Evolutionary conservation across 2,329 filamentous ascomycete species (phyloP).

Genomic region (Aspergillus fumigatiaffinis): DNA sequence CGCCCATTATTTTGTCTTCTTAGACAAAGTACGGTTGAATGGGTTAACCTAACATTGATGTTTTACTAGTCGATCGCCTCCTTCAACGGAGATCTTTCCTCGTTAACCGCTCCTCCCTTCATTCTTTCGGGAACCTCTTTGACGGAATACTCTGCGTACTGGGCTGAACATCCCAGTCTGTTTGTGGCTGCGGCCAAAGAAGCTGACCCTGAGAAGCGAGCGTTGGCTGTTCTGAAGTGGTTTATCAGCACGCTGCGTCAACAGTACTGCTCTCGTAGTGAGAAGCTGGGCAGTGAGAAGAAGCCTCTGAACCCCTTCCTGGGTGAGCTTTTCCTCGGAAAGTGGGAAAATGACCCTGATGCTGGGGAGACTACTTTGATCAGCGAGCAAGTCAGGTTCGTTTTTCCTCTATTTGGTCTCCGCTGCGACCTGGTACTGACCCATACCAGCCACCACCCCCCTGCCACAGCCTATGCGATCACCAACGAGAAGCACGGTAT

Average conservation of each 20-base stretch:
- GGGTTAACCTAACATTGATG: conserved; percentile 5
- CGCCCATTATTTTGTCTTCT: neutral
- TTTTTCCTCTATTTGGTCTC: neutral
- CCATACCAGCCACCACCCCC: conserved; percentile 72
- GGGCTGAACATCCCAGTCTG: conserved; percentile 72
- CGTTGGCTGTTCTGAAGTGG: conserved; percentile 89
- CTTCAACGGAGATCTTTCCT: conserved; percentile 78
- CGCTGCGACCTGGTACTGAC: conserved; percentile 7
- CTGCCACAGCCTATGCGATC: conserved; percentile 91
- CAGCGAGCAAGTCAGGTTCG: conserved; percentile 82
- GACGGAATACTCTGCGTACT: conserved; percentile 78
- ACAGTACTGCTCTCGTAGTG: conserved; percentile 71
- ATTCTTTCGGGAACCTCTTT: conserved; percentile 75
- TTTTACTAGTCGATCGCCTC: conserved; percentile 62
- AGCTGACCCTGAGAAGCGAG: conserved; percentile 73
- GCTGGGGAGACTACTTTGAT: conserved; percentile 77
- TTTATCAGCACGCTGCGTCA: conserved; percentile 91
- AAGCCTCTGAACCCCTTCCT: conserved; percentile 96
- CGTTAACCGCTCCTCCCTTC: conserved; percentile 76
- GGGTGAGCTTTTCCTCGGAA: conserved; percentile 88
- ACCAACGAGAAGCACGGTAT: conserved; percentile 81
- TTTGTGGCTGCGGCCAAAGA: conserved; percentile 80
- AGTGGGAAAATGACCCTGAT: conserved; percentile 70
- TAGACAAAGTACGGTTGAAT: neutral
- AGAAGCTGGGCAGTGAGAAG: conserved; percentile 86